A percentile compares a stretch with the other conserved stretches of the same genome.
Evolutionary conservation across 1,284 basidiomycete species (phyloP).

Genomic region (Meira miltonrushii): DNA sequence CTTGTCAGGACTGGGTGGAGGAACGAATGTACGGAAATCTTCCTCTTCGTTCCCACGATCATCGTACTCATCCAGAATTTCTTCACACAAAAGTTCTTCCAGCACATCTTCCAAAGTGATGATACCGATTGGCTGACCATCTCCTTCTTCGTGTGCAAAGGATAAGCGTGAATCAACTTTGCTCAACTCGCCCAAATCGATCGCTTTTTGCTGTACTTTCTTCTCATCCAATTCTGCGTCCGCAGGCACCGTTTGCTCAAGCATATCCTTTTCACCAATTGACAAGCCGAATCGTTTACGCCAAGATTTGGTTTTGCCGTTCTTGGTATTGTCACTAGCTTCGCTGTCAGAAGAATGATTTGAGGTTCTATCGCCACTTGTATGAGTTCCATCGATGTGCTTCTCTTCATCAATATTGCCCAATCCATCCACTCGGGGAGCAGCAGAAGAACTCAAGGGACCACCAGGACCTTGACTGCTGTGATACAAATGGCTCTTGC

Average conservation of each 20-base stretch:
- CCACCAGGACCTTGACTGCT: slow-evolving; percentile 1
- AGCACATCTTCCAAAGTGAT: slow-evolving; percentile 89
- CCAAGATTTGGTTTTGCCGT: slow-evolving; percentile 10
- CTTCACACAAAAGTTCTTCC: slow-evolving; percentile 59
- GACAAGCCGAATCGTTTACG: slow-evolving; percentile 8
- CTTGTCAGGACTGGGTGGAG: slow-evolving; percentile 34
- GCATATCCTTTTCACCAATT: slow-evolving; percentile 49
- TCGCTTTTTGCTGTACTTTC: slow-evolving; percentile 55
- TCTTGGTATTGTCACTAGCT: neutral
- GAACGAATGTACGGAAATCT: slow-evolving; percentile 36
- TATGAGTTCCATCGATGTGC: slow-evolving; percentile 39
- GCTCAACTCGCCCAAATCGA: slow-evolving; percentile 10
- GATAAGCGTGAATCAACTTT: slow-evolving; percentile 15
- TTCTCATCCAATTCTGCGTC: slow-evolving; percentile 71
- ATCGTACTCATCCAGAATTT: slow-evolving; percentile 49
- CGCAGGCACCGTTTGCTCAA: slow-evolving; percentile 76
- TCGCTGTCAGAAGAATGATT: neutral
- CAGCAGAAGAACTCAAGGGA: slow-evolving; percentile 15
- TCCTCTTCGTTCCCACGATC: slow-evolving; percentile 33
- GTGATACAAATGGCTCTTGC: slow-evolving; percentile 12
- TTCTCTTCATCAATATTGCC: slow-evolving; percentile 43
- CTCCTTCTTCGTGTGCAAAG: neutral
- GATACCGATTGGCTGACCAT: slow-evolving; percentile 63
- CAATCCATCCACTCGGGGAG: slow-evolving; percentile 24
- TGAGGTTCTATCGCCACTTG: slow-evolving; percentile 10